Percentiles rank a stretch among this genome's conserved stretches.
These are phyloP conservation scores for Monilinia polystroma DNA, from an alignment of 2,329 filamentous ascomycete genomes.

Conservation along the genomic window DNA sequence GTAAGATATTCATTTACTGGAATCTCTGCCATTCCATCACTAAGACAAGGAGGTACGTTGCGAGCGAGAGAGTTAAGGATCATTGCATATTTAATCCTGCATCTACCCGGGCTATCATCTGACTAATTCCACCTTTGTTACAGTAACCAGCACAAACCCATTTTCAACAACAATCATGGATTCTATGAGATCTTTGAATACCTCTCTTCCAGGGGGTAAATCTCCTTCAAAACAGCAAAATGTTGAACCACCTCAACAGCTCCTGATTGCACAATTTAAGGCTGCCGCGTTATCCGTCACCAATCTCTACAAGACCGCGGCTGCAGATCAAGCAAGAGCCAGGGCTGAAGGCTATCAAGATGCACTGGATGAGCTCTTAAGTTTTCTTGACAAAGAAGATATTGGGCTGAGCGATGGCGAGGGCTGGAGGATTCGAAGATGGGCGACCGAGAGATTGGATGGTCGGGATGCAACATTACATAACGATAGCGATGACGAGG, in stretches of 20 bases:
- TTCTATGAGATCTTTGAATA: conserved; percentile 63
- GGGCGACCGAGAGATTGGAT: conserved; percentile 69
- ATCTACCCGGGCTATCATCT: conserved; percentile 14
- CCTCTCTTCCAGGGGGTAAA: conserved; percentile 53
- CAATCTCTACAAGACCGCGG: conserved; percentile 91
- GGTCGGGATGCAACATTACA: conserved; percentile 55
- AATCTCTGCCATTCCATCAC: not conserved
- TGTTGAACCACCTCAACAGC: conserved; percentile 57
- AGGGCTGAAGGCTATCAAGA: conserved; percentile 87
- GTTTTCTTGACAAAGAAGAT: conserved; percentile 79
- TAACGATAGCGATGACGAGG: conserved; percentile 69
- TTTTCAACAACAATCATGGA: conserved; percentile 48
- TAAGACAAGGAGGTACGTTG: conserved; percentile 19
- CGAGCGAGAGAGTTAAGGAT: conserved; percentile 10
- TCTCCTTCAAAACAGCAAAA: conserved; percentile 46
- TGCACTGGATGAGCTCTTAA: conserved; percentile 84
- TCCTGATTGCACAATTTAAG: conserved; percentile 81
- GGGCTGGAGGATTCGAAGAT: conserved; percentile 60
- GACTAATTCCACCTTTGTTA: conserved; percentile 22
- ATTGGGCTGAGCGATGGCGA: conserved; percentile 79
- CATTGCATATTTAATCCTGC: conserved; percentile 11
- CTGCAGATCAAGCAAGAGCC: conserved; percentile 71
- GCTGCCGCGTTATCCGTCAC: conserved; percentile 90
- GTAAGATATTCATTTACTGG: not conserved
- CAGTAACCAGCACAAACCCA: conserved; percentile 17